Evolutionary conservation across 495 filamentous ascomycete species (phyloP), one percentile per base, ranked within the genome.

Genomic region (Rusavskia elegans): DNA sequence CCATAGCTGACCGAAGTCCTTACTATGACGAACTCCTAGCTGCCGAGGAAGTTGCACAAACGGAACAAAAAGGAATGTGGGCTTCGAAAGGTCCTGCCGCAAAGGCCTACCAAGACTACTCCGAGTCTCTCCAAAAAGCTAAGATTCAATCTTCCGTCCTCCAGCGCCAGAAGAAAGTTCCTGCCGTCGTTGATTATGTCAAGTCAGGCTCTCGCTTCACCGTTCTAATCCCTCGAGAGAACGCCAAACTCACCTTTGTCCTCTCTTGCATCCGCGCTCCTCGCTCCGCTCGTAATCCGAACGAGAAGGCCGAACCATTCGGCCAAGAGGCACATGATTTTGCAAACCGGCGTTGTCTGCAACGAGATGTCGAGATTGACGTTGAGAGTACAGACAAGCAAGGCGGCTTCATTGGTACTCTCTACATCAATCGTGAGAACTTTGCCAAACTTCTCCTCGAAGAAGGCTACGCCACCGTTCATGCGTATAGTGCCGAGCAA

Each of bases 361-460:
- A 99, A 72, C 80, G 93, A 44, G 93, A 99, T 61, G 89, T 94
- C 40, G 92, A 97, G 68, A 87, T 99, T 53, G 88, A 97, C 54
- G 81, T 99, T 10, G 84, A 94, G 66, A 89, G 88, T 61, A 85
- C 86, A 50, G 93, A 99, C 70, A 95, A 95, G 71, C 81, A 87
- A 32, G 93, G 93, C 58, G 93, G 90, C 51, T 99, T 99, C 72
- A 95, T 99, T 57, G 93, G 93, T 45, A 85, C 84, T 16, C 77
- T 99, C 2, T 95, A 89, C 59, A 74, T 97, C 61, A 92, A 89
- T 73, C 87, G 89, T 39, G 89, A 96, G 68, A 96, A 87, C 71
- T 90, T 99, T 67, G 87, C 92, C 58, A 95, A 94, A 70, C 63
- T 87, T 11, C 80, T 99, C 7, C 77, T 97, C 3, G 92, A 97